A percentile compares a stretch with the other conserved stretches of the same genome.
phyloP scores from a whole-genome alignment of 352 stramenopile genomes.

The Aphanomyces invadans region DNA sequence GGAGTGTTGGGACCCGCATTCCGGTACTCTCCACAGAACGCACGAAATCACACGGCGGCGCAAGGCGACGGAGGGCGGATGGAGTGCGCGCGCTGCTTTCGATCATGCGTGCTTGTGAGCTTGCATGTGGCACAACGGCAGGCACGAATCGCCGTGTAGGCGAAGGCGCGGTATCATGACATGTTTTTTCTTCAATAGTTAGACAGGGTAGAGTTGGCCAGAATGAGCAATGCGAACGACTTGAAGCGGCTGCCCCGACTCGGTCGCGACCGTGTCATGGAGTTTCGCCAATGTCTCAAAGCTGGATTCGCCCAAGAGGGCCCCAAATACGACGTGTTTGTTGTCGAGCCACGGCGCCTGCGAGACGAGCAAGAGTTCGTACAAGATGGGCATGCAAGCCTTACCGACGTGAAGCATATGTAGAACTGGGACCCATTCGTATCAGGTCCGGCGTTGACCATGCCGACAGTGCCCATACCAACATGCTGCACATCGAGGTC shows the following conservation, averaged over 20 bases:
- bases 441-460: conserved; percentile 92
- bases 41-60: too few relatives aligned
- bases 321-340: conserved; percentile 76
- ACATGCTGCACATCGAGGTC: conserved; percentile 43
- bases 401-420: conserved; percentile 61
- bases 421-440: conserved; percentile 97
- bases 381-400: background rate
- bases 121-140: too few relatives aligned
- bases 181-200: too few relatives aligned
- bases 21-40: too few relatives aligned
- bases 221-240: conserved; percentile 36
- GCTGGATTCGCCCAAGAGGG: conserved; percentile 41
- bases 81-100: too few relatives aligned
- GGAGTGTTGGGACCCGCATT: too few relatives aligned
- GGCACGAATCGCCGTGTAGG: too few relatives aligned
- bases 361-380: conserved; percentile 6
- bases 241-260: conserved; percentile 39
- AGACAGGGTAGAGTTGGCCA: conserved; percentile 41
- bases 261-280: conserved; percentile 37
- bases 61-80: too few relatives aligned
- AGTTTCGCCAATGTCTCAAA: conserved; percentile 43
- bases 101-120: too few relatives aligned
- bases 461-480: conserved; percentile 82
- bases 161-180: too few relatives aligned
- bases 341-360: conserved; percentile 63